Percentiles rank a stretch among this genome's conserved stretches.
These are phyloP conservation scores for Heritiera fomes DNA, from an alignment of 345 rosid species.

Conservation along the genomic window DNA sequence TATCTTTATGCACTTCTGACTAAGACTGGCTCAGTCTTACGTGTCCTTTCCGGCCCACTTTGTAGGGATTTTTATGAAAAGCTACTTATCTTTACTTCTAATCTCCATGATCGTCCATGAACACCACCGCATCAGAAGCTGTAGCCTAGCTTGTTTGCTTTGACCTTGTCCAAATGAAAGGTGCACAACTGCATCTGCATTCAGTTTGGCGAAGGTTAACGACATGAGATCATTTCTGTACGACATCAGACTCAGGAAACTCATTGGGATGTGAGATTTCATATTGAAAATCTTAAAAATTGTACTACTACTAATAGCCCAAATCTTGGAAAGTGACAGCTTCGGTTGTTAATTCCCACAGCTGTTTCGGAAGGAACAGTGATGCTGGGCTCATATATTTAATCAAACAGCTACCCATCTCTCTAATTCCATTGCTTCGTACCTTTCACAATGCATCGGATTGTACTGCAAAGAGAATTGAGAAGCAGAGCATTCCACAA, in stretches of 20 bases:
- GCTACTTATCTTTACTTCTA: neutral
- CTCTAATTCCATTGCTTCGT: neutral
- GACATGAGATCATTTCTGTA: neutral
- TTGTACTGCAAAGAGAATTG: slow-evolving; percentile 35
- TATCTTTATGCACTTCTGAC: neutral
- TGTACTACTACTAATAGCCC: neutral
- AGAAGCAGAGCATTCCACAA: slow-evolving; percentile 46
- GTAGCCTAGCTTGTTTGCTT: neutral
- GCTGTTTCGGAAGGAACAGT: neutral
- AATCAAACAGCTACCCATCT: neutral
- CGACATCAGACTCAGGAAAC: neutral
- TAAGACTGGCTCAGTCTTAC: neutral
- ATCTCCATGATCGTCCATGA: neutral
- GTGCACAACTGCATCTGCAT: neutral
- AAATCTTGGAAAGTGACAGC: neutral
- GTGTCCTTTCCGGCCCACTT: neutral
- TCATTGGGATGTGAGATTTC: neutral
- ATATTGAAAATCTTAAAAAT: too few species aligned
- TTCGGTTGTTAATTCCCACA: neutral
- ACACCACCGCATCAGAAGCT: neutral
- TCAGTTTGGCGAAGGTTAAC: neutral
- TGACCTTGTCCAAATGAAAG: neutral
- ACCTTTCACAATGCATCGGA: slow-evolving; percentile 42
- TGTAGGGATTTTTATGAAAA: neutral
- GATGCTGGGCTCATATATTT: neutral